Percentiles rank a stretch among this genome's conserved stretches.
Evolutionary conservation across 2,329 filamentous ascomycete genomes (phyloP).

Genomic region (Fusarium annulatum): DNA sequence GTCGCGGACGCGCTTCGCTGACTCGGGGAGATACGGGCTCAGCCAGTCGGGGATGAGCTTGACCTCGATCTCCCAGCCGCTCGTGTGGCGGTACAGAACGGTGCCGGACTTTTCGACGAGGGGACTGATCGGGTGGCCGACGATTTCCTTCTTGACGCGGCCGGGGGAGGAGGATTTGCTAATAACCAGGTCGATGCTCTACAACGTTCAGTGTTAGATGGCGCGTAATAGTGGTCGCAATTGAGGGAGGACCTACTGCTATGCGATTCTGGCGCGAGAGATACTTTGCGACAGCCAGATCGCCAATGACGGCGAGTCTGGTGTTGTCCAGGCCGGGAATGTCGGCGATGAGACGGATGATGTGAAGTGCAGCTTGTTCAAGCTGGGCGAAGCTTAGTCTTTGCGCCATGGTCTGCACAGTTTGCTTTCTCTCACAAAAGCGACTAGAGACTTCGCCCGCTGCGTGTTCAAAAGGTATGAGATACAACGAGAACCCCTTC

Average conservation of each 20-base stretch:
- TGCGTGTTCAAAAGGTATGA: not conserved
- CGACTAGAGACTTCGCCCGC: constrained; percentile 35
- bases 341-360: constrained; percentile 83
- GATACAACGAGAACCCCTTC: not conserved
- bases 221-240: rapidly evolving
- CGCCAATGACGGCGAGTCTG: constrained; percentile 43
- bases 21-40: constrained; percentile 43
- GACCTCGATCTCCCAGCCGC: constrained; percentile 45
- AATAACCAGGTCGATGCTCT: constrained; percentile 47
- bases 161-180: constrained; percentile 47
- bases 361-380: constrained; percentile 84
- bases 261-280: constrained; percentile 33
- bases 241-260: constrained; percentile 17
- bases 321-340: constrained; percentile 45
- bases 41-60: constrained; percentile 48
- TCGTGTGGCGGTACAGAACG: constrained; percentile 42
- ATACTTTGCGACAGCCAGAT: constrained; percentile 44
- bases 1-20: constrained; percentile 40
- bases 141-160: constrained; percentile 45
- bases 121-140: constrained; percentile 45
- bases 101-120: constrained; percentile 43
- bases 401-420: constrained; percentile 36
- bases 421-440: constrained; percentile 27
- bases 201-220: not conserved
- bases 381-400: constrained; percentile 50